Evolutionary conservation across 2,329 filamentous ascomycete species (phyloP), one percentile per base, ranked within the genome.

Genomic region (Orbilia quercus): DNA sequence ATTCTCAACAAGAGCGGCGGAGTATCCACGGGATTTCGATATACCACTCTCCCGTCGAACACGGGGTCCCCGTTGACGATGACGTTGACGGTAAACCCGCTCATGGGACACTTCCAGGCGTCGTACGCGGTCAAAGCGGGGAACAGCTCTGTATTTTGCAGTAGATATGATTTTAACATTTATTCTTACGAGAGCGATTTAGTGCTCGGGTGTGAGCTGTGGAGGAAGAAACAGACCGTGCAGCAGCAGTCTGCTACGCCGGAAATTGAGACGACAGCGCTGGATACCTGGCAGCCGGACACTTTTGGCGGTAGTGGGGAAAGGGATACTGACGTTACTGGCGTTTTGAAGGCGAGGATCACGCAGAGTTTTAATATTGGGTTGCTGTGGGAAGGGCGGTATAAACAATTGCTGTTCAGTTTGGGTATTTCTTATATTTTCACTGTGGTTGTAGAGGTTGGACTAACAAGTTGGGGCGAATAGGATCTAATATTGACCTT

Each of bases 111-210:
- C 79, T 85, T 99, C 71, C 93, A 90, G 66, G 91, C 92, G 36
- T 96, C 89, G 14, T 99, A 99, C 80, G 91, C 95, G 0, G 91
- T 98, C 51, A 90, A 91, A 78, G 94, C 94, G 1, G 92, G 92
- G 1, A 87, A 87, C 34, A 88, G 92, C 78, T 87, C 96, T 76
- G 91, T 92, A 9, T 85, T 99, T 54, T 95, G 92, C 75, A 96
- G 92, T 20, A 88, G 90, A 54, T 94, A 98, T 82, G 92, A 96
- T 79, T 99, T 99, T 82, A 99, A 99, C 79, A 90, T 97, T 54
- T 98, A 97, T 82, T 96, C 92, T 80, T 99, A 97, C 83, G 95
- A 99, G 83, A 96, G 92, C 79, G 91, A 95, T 69, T 90, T 96
- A 84, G 89, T 92, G 23, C 86, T 98, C 22, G 95, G 95, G 12